phyloP scores from a whole-genome alignment of 2,329 filamentous ascomycete genomes.

The Fusarium heterosporum region DNA sequence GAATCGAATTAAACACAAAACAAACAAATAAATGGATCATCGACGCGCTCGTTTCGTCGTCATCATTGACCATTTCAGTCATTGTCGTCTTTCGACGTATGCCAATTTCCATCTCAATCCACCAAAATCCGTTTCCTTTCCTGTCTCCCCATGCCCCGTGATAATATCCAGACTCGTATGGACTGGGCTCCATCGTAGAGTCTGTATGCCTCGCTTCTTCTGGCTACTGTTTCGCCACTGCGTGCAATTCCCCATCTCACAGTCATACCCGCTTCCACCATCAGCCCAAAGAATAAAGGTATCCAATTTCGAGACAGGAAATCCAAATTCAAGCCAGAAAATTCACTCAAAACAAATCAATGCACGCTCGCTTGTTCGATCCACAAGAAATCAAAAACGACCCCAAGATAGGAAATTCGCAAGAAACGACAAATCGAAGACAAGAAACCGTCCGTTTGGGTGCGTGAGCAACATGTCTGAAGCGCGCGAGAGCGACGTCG shows the following conservation, averaged over 20 bases:
- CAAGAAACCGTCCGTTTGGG: conserved; percentile 54
- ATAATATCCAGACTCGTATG: conserved; percentile 42
- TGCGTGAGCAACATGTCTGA: conserved; percentile 65
- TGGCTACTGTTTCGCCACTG: conserved; percentile 42
- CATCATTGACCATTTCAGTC: conserved; percentile 47
- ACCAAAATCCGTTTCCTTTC: conserved; percentile 14
- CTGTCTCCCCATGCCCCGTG: conserved; percentile 28
- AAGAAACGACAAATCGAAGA: conserved; percentile 48
- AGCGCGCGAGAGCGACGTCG: conserved; percentile 51
- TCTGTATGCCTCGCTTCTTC: conserved; percentile 37
- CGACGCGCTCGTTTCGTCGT: conserved; percentile 45
- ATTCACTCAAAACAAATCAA: conserved; percentile 51
- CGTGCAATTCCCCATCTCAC: conserved; percentile 18
- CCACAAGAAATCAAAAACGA: conserved; percentile 49
- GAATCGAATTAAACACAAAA: conserved; percentile 39
- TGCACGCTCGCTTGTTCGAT: conserved; percentile 54
- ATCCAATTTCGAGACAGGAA: conserved; percentile 45
- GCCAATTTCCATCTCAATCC: conserved; percentile 33
- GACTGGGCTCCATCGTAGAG: conserved; percentile 44
- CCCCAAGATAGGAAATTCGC: conserved; percentile 49
- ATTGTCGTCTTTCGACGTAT: conserved; percentile 40
- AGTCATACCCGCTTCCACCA: conserved; percentile 4
- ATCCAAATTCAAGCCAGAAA: conserved; percentile 43
- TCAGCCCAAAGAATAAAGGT: conserved; percentile 40
- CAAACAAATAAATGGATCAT: conserved; percentile 43